Conservation (phyloP, 148 eudicot species). For the Persicaria maculosa region DNA sequence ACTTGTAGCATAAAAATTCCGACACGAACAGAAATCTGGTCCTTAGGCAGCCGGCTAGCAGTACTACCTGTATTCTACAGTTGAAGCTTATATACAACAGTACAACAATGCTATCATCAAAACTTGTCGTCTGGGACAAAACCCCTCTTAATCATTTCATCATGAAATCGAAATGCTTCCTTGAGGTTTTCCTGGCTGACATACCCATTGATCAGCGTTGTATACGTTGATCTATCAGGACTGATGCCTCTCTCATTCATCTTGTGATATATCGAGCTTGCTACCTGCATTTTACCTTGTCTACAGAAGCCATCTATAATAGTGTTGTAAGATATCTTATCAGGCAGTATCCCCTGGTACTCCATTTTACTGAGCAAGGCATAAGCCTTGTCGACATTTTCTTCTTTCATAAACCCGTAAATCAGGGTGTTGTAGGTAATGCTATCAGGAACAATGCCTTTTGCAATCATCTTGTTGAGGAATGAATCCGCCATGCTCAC, state of each 20-base stretch:
- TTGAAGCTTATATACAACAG: background rate
- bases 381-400: slow-evolving; percentile 51
- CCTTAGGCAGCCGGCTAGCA: background rate
- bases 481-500: slow-evolving; percentile 40
- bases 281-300: slow-evolving; percentile 68
- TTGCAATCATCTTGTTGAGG: slow-evolving; percentile 30
- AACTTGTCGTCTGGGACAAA: slow-evolving; percentile 77
- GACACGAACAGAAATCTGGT: background rate
- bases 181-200: slow-evolving; percentile 58
- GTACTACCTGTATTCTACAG: background rate
- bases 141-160: slow-evolving; percentile 75
- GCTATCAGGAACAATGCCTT: slow-evolving; percentile 45
- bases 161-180: slow-evolving; percentile 70
- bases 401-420: slow-evolving; percentile 61
- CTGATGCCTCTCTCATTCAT: slow-evolving; percentile 54
- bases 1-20: too few relatives aligned
- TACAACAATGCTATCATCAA: slow-evolving; percentile 15
- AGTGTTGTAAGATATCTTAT: slow-evolving; percentile 58
- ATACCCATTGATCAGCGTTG: slow-evolving; percentile 59
- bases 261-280: slow-evolving; percentile 39
- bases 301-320: slow-evolving; percentile 61
- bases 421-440: slow-evolving; percentile 70
- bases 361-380: slow-evolving; percentile 58
- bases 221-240: slow-evolving; percentile 67
- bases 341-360: slow-evolving; percentile 49